phyloP scores from a whole-genome alignment of 2,329 filamentous ascomycete genomes.

The Diaporthe helianthi region DNA sequence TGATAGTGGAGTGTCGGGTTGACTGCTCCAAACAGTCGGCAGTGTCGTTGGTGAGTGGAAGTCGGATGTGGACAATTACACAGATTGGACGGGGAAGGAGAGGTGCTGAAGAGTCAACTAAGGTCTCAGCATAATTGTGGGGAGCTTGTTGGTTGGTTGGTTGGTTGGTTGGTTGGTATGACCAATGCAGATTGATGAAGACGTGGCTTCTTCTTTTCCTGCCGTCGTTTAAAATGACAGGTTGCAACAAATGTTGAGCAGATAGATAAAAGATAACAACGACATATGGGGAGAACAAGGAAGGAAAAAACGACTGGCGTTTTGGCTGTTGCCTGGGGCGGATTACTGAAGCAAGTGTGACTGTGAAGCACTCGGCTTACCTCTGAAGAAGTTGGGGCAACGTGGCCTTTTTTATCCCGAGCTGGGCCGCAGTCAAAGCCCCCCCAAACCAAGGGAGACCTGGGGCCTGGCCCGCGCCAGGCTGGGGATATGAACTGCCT shows the following conservation, averaged over 20 bases:
- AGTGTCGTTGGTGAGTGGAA: constrained; percentile 2
- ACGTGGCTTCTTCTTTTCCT: constrained; percentile 1
- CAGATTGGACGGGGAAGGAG: constrained; percentile 10
- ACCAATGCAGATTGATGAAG: not conserved
- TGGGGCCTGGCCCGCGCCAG: not conserved
- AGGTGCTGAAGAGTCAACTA: constrained; percentile 26
- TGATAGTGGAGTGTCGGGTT: constrained; percentile 2
- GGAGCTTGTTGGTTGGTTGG: constrained; percentile 4
- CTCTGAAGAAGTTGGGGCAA: constrained; percentile 27
- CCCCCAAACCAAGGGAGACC: constrained; percentile 18
- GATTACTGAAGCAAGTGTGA: constrained; percentile 9
- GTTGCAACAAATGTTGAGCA: constrained; percentile 19
- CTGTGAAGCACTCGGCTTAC: constrained; percentile 1
- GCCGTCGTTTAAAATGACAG: constrained; percentile 12
- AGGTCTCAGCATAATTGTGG: constrained; percentile 30
- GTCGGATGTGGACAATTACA: constrained; percentile 24
- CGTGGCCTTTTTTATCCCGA: constrained; percentile 34
- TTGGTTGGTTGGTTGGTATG: not conserved
- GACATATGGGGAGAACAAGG: not conserved
- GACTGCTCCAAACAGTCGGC: constrained; percentile 2
- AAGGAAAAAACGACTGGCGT: not conserved
- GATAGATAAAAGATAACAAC: not conserved
- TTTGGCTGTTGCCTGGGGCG: constrained; percentile 13
- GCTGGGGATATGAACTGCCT: not conserved
- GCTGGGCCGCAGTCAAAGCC: constrained; percentile 21